Evolutionary conservation across 2,329 filamentous ascomycete species (phyloP).

Genomic region (Cytospora paraplurivora): DNA sequence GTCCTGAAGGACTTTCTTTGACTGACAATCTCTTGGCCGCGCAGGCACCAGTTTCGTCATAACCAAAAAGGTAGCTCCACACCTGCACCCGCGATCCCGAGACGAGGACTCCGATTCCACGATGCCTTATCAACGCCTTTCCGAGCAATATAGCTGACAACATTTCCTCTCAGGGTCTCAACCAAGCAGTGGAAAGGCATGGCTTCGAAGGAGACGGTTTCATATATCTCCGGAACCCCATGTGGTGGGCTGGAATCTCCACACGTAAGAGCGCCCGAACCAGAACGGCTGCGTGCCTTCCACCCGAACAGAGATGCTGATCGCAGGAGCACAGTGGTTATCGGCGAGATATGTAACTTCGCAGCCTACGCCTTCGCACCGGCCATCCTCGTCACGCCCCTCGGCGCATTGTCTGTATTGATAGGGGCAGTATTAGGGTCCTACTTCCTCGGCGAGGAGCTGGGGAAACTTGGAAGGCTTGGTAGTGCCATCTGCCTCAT

Average conservation of each 20-base stretch:
- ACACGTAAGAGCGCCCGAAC: slow-evolving; percentile 65
- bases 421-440: slow-evolving; percentile 94
- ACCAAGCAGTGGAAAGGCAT: slow-evolving; percentile 86
- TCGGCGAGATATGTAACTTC: slow-evolving; percentile 96
- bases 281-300: slow-evolving; percentile 9
- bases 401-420: slow-evolving; percentile 90
- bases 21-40: slow-evolving; percentile 29
- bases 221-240: slow-evolving; percentile 88
- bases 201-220: slow-evolving; percentile 97
- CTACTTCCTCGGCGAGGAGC: slow-evolving; percentile 87
- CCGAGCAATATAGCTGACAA: slow-evolving; percentile 14
- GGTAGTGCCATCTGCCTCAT: slow-evolving; percentile 96
- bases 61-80: slow-evolving; percentile 81
- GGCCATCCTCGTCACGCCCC: slow-evolving; percentile 94
- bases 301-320: slow-evolving; percentile 17
- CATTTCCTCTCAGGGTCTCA: slow-evolving; percentile 66
- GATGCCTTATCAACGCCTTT: neutral
- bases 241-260: slow-evolving; percentile 95
- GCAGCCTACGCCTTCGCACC: slow-evolving; percentile 97
- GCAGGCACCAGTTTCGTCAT: slow-evolving; percentile 95
- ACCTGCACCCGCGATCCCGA: slow-evolving; percentile 7
- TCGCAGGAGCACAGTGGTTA: slow-evolving; percentile 63
- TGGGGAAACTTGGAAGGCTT: slow-evolving; percentile 89
- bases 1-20: slow-evolving; percentile 27
- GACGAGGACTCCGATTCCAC: slow-evolving; percentile 23